Evolutionary conservation across 1,284 basidiomycete genomes (phyloP).

Genomic region (Albatrellus sp.): DNA sequence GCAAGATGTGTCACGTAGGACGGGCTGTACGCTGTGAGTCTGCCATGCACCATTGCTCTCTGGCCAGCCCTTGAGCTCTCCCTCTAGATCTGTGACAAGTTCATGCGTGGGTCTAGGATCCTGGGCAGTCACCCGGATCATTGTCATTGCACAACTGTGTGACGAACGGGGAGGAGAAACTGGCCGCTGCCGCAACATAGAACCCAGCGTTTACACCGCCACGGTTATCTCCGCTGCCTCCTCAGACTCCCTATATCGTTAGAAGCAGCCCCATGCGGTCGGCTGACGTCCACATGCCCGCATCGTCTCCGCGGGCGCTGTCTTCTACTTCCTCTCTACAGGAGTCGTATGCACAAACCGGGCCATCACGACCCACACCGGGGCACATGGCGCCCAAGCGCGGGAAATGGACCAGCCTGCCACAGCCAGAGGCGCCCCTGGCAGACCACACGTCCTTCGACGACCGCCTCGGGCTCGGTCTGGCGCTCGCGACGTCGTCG

Average conservation of each 20-base stretch:
- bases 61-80: not conserved
- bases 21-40: conserved; percentile 83
- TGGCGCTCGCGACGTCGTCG: conserved; percentile 57
- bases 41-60: not conserved
- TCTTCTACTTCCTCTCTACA: conserved; percentile 12
- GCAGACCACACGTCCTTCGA: conserved; percentile 57
- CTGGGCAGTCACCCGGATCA: conserved; percentile 62
- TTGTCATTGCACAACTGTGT: conserved; percentile 75
- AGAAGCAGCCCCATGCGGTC: conserved; percentile 47
- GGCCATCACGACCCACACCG: conserved; percentile 14
- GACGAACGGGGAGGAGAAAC: conserved; percentile 59
- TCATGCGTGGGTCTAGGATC: conserved; percentile 90
- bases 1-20: conserved; percentile 94
- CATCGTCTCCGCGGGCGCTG: conserved; percentile 36
- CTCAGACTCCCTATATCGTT: conserved; percentile 58
- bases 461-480: conserved; percentile 44
- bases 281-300: conserved; percentile 25
- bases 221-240: conserved; percentile 42
- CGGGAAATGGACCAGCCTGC: conserved; percentile 70
- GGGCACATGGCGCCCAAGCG: conserved; percentile 73
- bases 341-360: conserved; percentile 9
- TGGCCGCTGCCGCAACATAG: conserved; percentile 29
- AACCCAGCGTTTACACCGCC: conserved; percentile 40
- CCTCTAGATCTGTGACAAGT: conserved; percentile 92
- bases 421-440: conserved; percentile 61